Evolutionary conservation across 2,329 filamentous ascomycete species (phyloP), one percentile per base, ranked within the genome.

Genomic region (Pseudogymnoascus sp.): DNA sequence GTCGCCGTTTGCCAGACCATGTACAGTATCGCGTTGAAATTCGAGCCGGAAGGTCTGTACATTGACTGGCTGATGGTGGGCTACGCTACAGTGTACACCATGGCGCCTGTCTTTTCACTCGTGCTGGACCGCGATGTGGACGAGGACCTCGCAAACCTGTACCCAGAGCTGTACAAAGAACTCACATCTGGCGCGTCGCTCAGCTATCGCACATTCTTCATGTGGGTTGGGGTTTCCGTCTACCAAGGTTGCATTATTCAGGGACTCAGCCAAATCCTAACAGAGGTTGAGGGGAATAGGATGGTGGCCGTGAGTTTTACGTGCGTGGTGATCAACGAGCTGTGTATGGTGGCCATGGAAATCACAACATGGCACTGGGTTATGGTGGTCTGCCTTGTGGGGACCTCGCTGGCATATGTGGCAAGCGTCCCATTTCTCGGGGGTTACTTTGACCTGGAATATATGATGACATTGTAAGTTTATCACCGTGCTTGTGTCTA

Each of bases 231-330:
- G 14, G 91, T 99, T 9, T 95, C 90, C 37, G 85, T 99, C 66
- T 99, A 99, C 75, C 94, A 99, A 74, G 94, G 94, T 58, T 84
- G 89, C 65, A 87, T 97, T 71, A 97, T 99, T 69, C 93, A 99
- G 75, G 92, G 93, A n/a, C 81, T 97, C 11, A 87, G 89, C 0
- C 92, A 99, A 73, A 79, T 99, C 14, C 81, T 99, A 20, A 89
- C 94, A 2, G 87, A 90, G 64, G 86, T 90, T 2, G 85, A 90
- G 65, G 82, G 85, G 1, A 78, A 81, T 11, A 79, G 78, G 63
- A 96, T 99, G 87, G 90, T 97, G 60, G 85, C 89, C 22, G 90
- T 99, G 50, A 91, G 87, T 62, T 99, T 96, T 72, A 95, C 93
- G 0, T 91, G 91, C 0, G 83, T 99, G 2, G 86, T 99, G 4